Evolutionary conservation across 2,329 filamentous ascomycete species (phyloP).

Genomic region (Aspergillus oerlinghausenensis): DNA sequence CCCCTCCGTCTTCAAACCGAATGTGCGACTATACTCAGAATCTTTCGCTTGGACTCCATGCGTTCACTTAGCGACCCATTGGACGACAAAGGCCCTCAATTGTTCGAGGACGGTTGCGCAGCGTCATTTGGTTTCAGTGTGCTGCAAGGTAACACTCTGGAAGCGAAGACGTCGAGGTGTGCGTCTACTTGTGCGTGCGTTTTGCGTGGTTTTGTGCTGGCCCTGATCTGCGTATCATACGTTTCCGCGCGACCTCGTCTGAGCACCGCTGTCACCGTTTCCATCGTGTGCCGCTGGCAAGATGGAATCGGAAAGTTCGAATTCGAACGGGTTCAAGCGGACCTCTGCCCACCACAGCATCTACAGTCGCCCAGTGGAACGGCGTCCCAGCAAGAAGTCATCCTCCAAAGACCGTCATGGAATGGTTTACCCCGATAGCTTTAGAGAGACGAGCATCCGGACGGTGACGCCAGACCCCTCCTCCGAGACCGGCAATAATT

Average conservation of each 20-base stretch:
- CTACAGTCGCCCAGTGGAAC: conserved; percentile 39
- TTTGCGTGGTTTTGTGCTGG: conserved; percentile 7
- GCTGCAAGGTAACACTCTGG: conserved; percentile 19
- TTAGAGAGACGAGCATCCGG: conserved; percentile 42
- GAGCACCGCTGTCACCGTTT: conserved; percentile 18
- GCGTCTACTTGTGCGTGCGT: conserved; percentile 16
- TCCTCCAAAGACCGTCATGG: conserved; percentile 45
- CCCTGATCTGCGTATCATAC: conserved; percentile 19
- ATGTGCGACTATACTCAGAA: conserved; percentile 31
- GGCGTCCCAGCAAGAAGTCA: conserved; percentile 44
- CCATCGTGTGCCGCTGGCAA: conserved; percentile 21
- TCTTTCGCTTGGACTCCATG: conserved; percentile 34
- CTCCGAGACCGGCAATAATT: conserved; percentile 32
- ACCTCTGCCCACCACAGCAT: conserved; percentile 36
- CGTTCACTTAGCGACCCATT: conserved; percentile 32
- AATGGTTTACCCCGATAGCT: conserved; percentile 44
- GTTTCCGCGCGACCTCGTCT: conserved; percentile 21
- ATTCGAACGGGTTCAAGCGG: conserved; percentile 37
- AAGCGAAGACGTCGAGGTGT: conserved; percentile 8
- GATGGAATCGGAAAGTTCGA: conserved; percentile 41
- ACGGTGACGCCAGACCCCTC: conserved; percentile 44
- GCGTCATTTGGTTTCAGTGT: conserved; percentile 20
- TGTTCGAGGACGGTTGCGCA: conserved; percentile 28
- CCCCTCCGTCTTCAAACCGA: conserved; percentile 24
- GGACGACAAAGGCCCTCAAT: conserved; percentile 30